Evolutionary conservation across 441 rosid species (phyloP).

Genomic region (Jatropha podagrica): DNA sequence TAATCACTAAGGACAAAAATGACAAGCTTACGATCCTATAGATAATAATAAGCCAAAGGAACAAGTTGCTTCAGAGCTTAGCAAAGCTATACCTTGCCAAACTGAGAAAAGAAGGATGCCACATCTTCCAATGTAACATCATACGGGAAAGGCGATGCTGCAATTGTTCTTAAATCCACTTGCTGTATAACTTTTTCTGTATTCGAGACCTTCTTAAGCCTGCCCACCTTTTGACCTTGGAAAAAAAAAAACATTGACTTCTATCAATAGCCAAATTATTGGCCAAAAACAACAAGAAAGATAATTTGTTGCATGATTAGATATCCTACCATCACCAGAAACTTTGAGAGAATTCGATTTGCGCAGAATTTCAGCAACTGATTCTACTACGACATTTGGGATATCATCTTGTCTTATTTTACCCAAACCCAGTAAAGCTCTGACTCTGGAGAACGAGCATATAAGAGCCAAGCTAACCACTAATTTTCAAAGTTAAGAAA

Average conservation of each 20-base stretch:
- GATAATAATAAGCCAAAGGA: neutral
- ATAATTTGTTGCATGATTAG: neutral
- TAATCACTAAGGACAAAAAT: neutral
- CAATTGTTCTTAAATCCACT: constrained; percentile 49
- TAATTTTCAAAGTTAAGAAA: constrained; percentile 29
- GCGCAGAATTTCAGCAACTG: constrained; percentile 42
- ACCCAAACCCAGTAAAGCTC: constrained; percentile 42
- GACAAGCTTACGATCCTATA: neutral
- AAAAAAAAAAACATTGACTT: neutral
- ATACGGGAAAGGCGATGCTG: constrained; percentile 51
- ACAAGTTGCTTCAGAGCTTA: neutral
- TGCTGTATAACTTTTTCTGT: constrained; percentile 44
- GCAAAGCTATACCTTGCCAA: constrained; percentile 36
- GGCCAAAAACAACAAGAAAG: neutral
- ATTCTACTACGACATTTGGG: constrained; percentile 26
- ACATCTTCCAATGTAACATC: constrained; percentile 47
- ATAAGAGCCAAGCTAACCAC: constrained; percentile 55
- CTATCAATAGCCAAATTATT: neutral
- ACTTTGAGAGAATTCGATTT: constrained; percentile 42
- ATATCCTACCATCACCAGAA: constrained; percentile 45
- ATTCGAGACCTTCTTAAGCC: constrained; percentile 41
- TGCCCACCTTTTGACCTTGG: constrained; percentile 32
- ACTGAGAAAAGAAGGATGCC: constrained; percentile 42
- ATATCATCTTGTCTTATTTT: constrained; percentile 38
- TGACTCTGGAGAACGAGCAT: constrained; percentile 57